Evolutionary conservation across 225 moss, liverwort and hornwort genomes (phyloP).

Genomic region (Lunularia cruciata): DNA sequence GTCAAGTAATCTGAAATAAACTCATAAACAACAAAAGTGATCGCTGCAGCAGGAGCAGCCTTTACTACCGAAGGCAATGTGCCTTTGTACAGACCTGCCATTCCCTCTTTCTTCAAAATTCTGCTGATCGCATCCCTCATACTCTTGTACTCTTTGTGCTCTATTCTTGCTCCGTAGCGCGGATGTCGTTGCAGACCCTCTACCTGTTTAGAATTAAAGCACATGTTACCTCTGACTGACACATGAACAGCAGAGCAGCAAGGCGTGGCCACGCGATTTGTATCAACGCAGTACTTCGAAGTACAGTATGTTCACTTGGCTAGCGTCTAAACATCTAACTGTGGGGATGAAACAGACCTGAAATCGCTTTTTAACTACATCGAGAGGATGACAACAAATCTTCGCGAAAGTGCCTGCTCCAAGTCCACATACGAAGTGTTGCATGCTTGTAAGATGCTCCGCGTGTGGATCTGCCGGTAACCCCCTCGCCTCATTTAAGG

Average conservation of each 20-base stretch:
- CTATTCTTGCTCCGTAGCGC: conserved; percentile 73
- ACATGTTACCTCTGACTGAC: background rate
- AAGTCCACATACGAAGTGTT: conserved; percentile 66
- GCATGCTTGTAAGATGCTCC: conserved; percentile 40
- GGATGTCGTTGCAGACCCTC: conserved; percentile 71
- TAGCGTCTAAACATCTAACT: background rate
- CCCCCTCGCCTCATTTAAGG: conserved; percentile 35
- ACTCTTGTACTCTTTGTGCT: conserved; percentile 59
- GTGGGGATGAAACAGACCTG: conserved; percentile 56
- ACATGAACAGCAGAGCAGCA: too few relatives aligned
- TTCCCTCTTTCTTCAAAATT: conserved; percentile 64
- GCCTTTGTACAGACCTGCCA: conserved; percentile 84
- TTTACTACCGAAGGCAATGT: conserved; percentile 83
- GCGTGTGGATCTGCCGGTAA: conserved; percentile 24
- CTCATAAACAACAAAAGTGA: conserved; percentile 82
- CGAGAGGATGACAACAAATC: conserved; percentile 82
- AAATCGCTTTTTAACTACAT: conserved; percentile 88
- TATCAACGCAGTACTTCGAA: too few relatives aligned
- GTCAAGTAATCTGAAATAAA: conserved; percentile 23
- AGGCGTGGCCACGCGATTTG: too few relatives aligned
- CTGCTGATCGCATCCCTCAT: conserved; percentile 65
- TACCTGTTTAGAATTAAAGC: conserved; percentile 41
- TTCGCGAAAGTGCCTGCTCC: conserved; percentile 81
- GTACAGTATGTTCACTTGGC: background rate
- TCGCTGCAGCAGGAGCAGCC: conserved; percentile 77